phyloP scores from a whole-genome alignment of 1,139 yeast species.

The Maudiozyma humilis region DNA sequence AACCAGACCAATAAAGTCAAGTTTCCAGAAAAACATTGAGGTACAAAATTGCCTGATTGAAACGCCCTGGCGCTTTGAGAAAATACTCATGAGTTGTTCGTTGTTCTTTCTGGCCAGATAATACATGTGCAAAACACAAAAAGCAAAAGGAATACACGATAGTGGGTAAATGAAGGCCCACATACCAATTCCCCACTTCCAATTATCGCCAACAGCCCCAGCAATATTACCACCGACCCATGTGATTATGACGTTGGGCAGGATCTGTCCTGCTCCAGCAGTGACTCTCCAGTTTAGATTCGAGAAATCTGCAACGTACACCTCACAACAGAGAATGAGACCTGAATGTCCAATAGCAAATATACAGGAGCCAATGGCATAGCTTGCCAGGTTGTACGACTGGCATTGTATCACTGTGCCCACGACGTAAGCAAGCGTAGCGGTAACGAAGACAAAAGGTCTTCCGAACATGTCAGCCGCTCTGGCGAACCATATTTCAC shows the following conservation, averaged over 20 bases:
- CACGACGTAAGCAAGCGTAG: slow-evolving; percentile 50
- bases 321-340: slow-evolving; percentile 44
- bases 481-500: slow-evolving; percentile 59
- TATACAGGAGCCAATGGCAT: slow-evolving; percentile 61
- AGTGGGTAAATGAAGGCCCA: slow-evolving; percentile 69
- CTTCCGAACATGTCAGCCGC: slow-evolving; percentile 62
- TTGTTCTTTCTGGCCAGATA: slow-evolving; percentile 42
- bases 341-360: slow-evolving; percentile 63
- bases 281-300: slow-evolving; percentile 58
- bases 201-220: slow-evolving; percentile 32
- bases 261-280: slow-evolving; percentile 51
- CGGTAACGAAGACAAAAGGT: slow-evolving; percentile 43
- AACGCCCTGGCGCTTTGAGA: neutral
- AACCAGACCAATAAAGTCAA: slow-evolving; percentile 48
- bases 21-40: slow-evolving; percentile 39
- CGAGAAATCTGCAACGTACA: slow-evolving; percentile 55
- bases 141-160: slow-evolving; percentile 46
- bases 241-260: slow-evolving; percentile 62
- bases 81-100: slow-evolving; percentile 1
- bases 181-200: slow-evolving; percentile 68
- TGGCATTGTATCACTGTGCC: slow-evolving; percentile 63
- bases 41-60: slow-evolving; percentile 20
- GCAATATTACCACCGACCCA: slow-evolving; percentile 58
- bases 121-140: slow-evolving; percentile 45
- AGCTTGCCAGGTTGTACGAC: slow-evolving; percentile 48